These are phyloP conservation scores for Ascochyta lentis DNA, from an alignment of 2,329 filamentous ascomycete genomes.

Conservation along the genomic window DNA sequence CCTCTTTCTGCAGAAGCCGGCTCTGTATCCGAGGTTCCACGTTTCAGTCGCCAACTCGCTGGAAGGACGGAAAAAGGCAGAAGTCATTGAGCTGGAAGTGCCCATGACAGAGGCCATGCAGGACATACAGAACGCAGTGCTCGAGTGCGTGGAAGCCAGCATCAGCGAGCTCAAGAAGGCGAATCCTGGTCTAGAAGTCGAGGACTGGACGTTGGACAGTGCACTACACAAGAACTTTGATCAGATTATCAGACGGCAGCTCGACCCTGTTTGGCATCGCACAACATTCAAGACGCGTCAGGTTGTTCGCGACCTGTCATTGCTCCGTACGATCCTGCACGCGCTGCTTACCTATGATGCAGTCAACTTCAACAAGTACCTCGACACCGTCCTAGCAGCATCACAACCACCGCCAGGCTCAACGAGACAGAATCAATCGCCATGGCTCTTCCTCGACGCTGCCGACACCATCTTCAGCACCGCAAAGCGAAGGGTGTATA, in stretches of 20 bases:
- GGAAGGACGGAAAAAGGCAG: constrained; percentile 89
- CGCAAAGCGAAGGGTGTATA: constrained; percentile 86
- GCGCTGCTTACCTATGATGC: constrained; percentile 84
- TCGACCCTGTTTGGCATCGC: constrained; percentile 97
- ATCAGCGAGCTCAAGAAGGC: constrained; percentile 92
- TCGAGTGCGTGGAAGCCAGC: constrained; percentile 95
- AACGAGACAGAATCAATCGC: constrained; percentile 85
- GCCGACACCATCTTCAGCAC: constrained; percentile 94
- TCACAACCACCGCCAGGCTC: constrained; percentile 88
- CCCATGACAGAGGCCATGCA: constrained; percentile 95
- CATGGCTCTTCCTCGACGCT: constrained; percentile 95
- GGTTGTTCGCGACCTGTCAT: constrained; percentile 86
- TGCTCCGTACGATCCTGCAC: constrained; percentile 82
- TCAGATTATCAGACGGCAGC: constrained; percentile 81
- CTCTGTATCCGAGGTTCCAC: constrained; percentile 93
- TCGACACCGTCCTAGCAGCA: constrained; percentile 92
- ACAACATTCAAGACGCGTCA: constrained; percentile 94
- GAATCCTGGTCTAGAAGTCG: constrained; percentile 90
- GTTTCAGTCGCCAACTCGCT: constrained; percentile 86
- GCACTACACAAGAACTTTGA: constrained; percentile 94
- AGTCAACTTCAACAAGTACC: constrained; percentile 88
- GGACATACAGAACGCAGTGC: constrained; percentile 89
- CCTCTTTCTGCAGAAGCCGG: constrained; percentile 85
- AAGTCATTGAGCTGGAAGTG: constrained; percentile 96
- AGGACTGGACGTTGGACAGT: constrained; percentile 95